A percentile compares a stretch with the other conserved stretches of the same genome.
phyloP scores from a whole-genome alignment of 1,139 yeast species.

The Pichia sp. region DNA sequence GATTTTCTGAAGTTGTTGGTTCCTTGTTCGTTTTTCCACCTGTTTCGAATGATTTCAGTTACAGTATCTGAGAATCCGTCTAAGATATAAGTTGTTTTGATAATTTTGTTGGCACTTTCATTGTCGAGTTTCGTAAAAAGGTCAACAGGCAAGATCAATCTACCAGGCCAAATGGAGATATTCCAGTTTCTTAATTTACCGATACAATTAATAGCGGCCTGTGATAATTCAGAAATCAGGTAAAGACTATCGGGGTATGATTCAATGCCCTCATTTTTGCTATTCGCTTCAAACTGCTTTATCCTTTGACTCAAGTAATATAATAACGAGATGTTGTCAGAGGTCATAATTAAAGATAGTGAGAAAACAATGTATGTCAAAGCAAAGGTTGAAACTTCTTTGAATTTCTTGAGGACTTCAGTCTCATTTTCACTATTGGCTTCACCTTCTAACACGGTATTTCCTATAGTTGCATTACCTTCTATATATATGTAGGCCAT shows the following conservation, averaged over 20 bases:
- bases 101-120: conserved; percentile 1
- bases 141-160: conserved; percentile 61
- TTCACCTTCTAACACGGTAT: conserved; percentile 9
- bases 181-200: conserved; percentile 64
- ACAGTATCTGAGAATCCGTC: not conserved
- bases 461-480: not conserved
- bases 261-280: conserved; percentile 28
- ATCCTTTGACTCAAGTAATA: conserved; percentile 76
- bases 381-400: conserved; percentile 37
- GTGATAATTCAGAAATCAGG: conserved; percentile 68
- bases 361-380: conserved; percentile 57
- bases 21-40: conserved; percentile 14
- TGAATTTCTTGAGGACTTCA: conserved; percentile 17
- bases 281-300: conserved; percentile 56
- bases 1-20: not conserved
- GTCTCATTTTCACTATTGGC: not conserved
- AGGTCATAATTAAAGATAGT: conserved; percentile 55
- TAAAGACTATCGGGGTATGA: conserved; percentile 40
- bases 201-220: conserved; percentile 55
- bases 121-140: conserved; percentile 40
- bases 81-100: conserved; percentile 11
- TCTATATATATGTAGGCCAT: conserved; percentile 11
- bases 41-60: conserved; percentile 9
- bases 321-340: conserved; percentile 65
- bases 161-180: conserved; percentile 78